Conservation (phyloP, 306 rosid species). For the Gillenia trifoliata region DNA sequence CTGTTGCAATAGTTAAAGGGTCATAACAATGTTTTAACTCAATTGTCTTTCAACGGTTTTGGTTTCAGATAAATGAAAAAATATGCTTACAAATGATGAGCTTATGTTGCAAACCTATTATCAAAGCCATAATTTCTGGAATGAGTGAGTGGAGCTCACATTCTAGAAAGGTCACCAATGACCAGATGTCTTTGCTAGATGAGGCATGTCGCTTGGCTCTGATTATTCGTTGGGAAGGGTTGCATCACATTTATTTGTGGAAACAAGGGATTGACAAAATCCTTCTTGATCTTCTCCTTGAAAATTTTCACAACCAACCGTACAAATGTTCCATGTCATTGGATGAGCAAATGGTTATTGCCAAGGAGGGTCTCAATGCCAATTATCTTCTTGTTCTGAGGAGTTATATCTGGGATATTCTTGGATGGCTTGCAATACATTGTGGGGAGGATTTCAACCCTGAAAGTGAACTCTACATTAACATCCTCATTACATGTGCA, state of each 20-base stretch:
- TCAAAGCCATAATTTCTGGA: constrained; percentile 58
- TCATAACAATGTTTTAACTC: constrained; percentile 7
- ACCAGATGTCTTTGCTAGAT: constrained; percentile 41
- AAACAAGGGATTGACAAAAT: constrained; percentile 55
- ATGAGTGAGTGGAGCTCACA: constrained; percentile 39
- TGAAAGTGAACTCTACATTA: constrained; percentile 34
- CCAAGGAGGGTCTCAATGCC: constrained; percentile 41
- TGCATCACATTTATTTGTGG: constrained; percentile 77
- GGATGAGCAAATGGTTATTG: constrained; percentile 56
- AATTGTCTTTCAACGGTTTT: constrained; percentile 13
- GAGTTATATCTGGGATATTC: constrained; percentile 74
- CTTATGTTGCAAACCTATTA: constrained; percentile 58
- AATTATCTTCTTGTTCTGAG: constrained; percentile 46
- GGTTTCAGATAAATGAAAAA: constrained; percentile 57
- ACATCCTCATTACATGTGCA: constrained; percentile 58
- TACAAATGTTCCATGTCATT: constrained; percentile 33
- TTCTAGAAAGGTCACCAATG: constrained; percentile 36
- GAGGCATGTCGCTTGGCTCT: constrained; percentile 80
- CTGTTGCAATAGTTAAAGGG: background rate
- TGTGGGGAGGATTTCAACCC: constrained; percentile 55
- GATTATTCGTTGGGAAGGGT: constrained; percentile 72
- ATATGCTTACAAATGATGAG: constrained; percentile 37
- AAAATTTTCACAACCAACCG: constrained; percentile 36
- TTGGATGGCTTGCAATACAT: constrained; percentile 74
- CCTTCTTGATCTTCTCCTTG: constrained; percentile 68